Evolutionary conservation across 2,329 filamentous ascomycete species (phyloP).

Genomic region (Falciphora oryzae): DNA sequence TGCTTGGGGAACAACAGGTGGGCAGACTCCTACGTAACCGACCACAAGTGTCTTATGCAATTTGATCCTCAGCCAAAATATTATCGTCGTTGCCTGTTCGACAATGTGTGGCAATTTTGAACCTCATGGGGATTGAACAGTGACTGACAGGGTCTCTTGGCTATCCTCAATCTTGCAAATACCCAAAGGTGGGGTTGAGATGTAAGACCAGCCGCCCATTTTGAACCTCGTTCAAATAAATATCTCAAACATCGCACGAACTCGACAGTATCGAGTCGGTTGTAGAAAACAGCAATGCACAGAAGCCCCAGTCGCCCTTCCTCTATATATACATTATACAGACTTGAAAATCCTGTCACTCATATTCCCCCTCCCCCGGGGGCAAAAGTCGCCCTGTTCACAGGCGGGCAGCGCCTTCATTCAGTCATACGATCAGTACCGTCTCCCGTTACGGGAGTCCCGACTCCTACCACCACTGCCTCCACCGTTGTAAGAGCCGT

Average conservation of each 20-base stretch:
- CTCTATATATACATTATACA: not conserved
- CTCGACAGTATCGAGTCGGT: not conserved
- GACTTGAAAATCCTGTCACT: not conserved
- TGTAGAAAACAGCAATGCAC: not conserved
- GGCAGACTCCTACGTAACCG: not conserved
- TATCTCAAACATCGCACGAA: not conserved
- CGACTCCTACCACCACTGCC: conserved; percentile 5
- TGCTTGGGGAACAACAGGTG: not conserved
- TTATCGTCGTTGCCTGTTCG: not conserved
- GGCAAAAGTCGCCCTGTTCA: not conserved
- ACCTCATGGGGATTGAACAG: not conserved
- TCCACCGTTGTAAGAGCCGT: conserved; percentile 1
- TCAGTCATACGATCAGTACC: not conserved
- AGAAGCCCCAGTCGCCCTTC: not conserved
- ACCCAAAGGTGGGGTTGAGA: not conserved
- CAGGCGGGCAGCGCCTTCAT: not conserved
- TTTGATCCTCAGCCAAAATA: not conserved
- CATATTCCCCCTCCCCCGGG: not conserved
- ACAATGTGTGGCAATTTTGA: not conserved
- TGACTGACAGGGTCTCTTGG: not conserved
- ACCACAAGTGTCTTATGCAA: not conserved
- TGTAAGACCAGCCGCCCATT: not conserved
- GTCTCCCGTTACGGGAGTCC: conserved; percentile 14
- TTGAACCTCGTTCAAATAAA: not conserved
- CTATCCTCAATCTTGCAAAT: not conserved